These are phyloP conservation scores for Taxillus chinensis DNA, from an alignment of 164 flowering plant genomes.

Conservation along the genomic window DNA sequence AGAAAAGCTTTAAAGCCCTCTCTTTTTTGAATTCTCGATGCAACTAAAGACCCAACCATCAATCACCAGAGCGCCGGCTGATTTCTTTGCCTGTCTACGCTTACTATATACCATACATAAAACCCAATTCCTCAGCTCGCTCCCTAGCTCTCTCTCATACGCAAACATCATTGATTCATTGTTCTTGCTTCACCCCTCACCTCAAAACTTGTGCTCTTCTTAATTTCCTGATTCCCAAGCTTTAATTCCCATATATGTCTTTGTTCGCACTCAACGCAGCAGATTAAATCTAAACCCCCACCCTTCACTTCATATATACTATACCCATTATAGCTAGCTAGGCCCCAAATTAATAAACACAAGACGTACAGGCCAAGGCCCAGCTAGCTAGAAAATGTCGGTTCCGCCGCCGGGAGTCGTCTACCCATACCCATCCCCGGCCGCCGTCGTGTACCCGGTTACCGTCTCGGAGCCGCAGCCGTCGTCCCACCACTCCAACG, in stretches of 20 bases:
- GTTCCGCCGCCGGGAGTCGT: conserved; percentile 3
- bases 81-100: no score
- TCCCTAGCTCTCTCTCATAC: conserved; percentile 7
- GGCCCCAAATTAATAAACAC: no score
- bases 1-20: conserved; percentile 9
- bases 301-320: not conserved
- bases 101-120: not conserved
- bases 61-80: no score
- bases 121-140: conserved; percentile 1
- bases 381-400: conserved; percentile 14
- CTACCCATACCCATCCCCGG: conserved; percentile 13
- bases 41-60: no score
- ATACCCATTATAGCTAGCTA: not conserved
- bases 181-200: conserved; percentile 16
- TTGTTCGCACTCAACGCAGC: conserved; percentile 29
- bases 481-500: conserved; percentile 34
- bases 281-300: no score
- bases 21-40: conserved; percentile 14
- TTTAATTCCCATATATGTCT: conserved; percentile 19
- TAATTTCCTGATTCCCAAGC: not conserved
- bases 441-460: conserved; percentile 27
- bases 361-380: no score
- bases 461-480: conserved; percentile 9
- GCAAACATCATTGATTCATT: not conserved
- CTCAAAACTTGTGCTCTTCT: not conserved